A percentile compares a stretch with the other conserved stretches of the same genome.
Conservation (phyloP, 192 early-diverging fungal genomes). For the Blastocladiella britannica region DNA sequence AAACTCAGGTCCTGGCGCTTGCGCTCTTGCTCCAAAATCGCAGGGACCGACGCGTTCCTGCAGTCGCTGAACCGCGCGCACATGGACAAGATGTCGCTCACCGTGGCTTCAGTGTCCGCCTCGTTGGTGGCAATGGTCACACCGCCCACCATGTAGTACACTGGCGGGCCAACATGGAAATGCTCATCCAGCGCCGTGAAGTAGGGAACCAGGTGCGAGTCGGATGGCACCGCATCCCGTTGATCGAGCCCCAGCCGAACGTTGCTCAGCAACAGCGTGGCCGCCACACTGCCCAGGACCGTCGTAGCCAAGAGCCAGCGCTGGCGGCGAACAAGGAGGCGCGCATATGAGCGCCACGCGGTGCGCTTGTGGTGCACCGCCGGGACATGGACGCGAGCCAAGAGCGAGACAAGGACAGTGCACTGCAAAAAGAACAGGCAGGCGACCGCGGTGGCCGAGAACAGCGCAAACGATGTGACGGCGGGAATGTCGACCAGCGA, state of each 20-base stretch:
- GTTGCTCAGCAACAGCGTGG: background rate
- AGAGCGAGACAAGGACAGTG: constrained; percentile 34
- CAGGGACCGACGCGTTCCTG: constrained; percentile 24
- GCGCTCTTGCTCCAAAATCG: constrained; percentile 38
- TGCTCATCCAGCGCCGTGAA: constrained; percentile 37
- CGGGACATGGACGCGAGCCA: constrained; percentile 15
- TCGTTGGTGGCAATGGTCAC: constrained; percentile 22
- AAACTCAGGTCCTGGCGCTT: constrained; percentile 33
- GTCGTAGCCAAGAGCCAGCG: background rate
- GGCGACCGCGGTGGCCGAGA: constrained; percentile 40
- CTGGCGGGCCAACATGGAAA: constrained; percentile 38
- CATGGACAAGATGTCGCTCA: no score
- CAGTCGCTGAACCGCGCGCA: constrained; percentile 39
- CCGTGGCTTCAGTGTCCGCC: constrained; percentile 22
- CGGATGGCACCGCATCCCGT: constrained; percentile 32
- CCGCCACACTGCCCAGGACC: background rate
- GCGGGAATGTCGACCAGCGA: constrained; percentile 43
- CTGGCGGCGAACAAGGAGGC: background rate
- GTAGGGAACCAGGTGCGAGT: constrained; percentile 41
- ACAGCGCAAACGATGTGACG: constrained; percentile 43
- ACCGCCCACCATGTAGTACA: constrained; percentile 36
- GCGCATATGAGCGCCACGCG: background rate
- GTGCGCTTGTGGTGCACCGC: background rate
- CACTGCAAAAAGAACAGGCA: constrained; percentile 41
- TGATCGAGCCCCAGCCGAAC: constrained; percentile 17